phyloP scores from a whole-genome alignment of 352 stramenopile genomes.

The Thraustotheca clavata region DNA sequence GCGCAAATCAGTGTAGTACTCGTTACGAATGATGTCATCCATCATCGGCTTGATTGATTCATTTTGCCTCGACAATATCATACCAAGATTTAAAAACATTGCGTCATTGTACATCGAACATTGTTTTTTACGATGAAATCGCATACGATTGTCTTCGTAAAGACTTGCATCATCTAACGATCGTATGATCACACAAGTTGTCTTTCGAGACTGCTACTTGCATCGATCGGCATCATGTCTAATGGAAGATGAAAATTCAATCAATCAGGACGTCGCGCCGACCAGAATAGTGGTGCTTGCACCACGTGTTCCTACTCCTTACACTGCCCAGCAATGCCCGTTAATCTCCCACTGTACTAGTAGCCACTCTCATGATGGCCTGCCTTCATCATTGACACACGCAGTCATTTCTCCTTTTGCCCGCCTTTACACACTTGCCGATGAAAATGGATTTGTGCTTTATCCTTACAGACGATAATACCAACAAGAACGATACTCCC shows the following conservation, averaged over 20 bases:
- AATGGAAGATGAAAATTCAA: too few species aligned
- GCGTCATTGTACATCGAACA: too few species aligned
- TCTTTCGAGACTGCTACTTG: too few species aligned
- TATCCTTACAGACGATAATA: not conserved
- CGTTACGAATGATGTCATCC: conserved; percentile 21
- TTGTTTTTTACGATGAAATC: too few species aligned
- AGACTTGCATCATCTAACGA: too few species aligned
- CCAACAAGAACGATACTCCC: not conserved
- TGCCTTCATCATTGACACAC: not conserved
- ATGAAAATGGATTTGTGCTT: not conserved
- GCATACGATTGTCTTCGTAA: too few species aligned
- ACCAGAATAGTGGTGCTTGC: conserved; percentile 9
- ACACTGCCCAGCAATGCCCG: not conserved
- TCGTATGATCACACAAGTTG: too few species aligned
- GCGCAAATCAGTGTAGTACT: conserved; percentile 2
- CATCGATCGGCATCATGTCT: too few species aligned
- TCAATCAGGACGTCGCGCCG: not conserved
- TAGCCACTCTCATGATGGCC: conserved; percentile 7
- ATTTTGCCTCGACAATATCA: too few species aligned
- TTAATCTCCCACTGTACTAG: not conserved
- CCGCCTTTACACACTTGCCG: not conserved
- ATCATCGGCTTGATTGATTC: too few species aligned
- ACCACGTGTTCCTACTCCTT: not conserved
- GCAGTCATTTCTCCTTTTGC: not conserved
- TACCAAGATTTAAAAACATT: too few species aligned